Base-by-base conservation (phyloP, 805 yeast genomes). In the Ogataea chonburiensis region DNA sequence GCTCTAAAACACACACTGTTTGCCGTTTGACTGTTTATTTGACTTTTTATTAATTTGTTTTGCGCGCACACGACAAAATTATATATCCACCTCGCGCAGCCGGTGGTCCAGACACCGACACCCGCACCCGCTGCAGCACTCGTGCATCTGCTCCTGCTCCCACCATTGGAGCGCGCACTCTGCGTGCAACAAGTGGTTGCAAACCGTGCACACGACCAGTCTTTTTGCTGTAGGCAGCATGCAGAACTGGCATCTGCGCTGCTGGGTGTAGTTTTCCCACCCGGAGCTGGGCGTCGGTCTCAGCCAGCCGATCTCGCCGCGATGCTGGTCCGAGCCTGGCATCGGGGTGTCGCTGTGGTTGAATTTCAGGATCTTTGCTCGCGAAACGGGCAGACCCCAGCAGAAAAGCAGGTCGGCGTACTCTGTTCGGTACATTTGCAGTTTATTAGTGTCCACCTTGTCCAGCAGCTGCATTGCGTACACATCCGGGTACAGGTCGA, bases 101-200 rank as follows among this genome's bases (percentile, higher is more conserved):
- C 40, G 37, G 15, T 45, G 43, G 7, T 47, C 66, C 8, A 76
- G 55, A 60, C 96, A 86, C 5, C 53, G 45, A 51, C 96, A 87
- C 0, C 95, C 95, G 66, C 96, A 87, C 0, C 95, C 96, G 29
- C 84, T 73, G 0, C 94, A 80, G 59, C 96, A 86, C 49, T 81
- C 84, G 0, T 46, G 46, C 39, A 66, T 62, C 7, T 56, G 55
- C 17, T 52, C 63, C 1, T 56, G 49, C 6, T 61, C 60, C 86
- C 94, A 87, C 96, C 98, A 89, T 33, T 71, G 71, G 13, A 70
- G 61, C 0, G 95, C 93, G 64, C 98, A 89, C 15, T 67, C 66
- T 3, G 86, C 73, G 55, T 89, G 98, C 47, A 84, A 52, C 3
- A 85, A 67, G 60, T 91, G 97, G 38, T 78, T 82, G 60, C 98